A percentile compares a stretch with the other conserved stretches of the same genome.
Conservation (phyloP, 1,139 yeast species). For the Taphrina flavorubra region DNA sequence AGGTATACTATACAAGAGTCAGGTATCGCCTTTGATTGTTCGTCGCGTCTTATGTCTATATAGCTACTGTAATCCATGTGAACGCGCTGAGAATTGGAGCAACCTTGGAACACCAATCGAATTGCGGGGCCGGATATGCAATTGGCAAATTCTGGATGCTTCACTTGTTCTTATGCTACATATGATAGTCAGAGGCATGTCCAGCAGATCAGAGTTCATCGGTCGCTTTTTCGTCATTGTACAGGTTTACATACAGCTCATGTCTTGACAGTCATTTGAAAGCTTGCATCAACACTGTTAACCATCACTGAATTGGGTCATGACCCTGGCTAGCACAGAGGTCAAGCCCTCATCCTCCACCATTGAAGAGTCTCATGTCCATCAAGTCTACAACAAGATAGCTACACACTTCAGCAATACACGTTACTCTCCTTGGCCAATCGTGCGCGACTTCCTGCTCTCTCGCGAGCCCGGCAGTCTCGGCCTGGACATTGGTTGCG, state of each 20-base stretch:
- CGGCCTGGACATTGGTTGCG: slow-evolving; percentile 80
- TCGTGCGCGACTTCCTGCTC: slow-evolving; percentile 73
- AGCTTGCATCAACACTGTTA: no score
- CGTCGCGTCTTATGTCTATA: no score
- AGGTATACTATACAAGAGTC: no score
- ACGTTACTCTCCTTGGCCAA: slow-evolving; percentile 97
- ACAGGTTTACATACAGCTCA: not conserved
- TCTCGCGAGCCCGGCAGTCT: slow-evolving; percentile 56
- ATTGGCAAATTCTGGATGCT: no score
- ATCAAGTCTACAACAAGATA: slow-evolving; percentile 85
- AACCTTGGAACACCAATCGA: no score
- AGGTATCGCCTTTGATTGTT: no score
- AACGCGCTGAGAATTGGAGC: no score
- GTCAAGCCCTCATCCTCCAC: slow-evolving; percentile 27
- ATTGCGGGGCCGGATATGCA: no score
- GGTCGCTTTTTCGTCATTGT: not conserved
- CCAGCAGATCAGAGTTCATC: no score
- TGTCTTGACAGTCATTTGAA: not conserved
- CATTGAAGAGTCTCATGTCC: slow-evolving; percentile 76
- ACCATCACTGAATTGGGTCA: not conserved
- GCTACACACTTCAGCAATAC: slow-evolving; percentile 93
- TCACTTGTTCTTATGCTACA: no score
- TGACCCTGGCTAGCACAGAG: slow-evolving; percentile 26
- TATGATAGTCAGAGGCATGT: no score
- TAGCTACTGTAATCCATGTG: no score